These are phyloP conservation scores for Scolecobasidium constrictum DNA, from an alignment of 2,329 filamentous ascomycete species.

Conservation along the genomic window DNA sequence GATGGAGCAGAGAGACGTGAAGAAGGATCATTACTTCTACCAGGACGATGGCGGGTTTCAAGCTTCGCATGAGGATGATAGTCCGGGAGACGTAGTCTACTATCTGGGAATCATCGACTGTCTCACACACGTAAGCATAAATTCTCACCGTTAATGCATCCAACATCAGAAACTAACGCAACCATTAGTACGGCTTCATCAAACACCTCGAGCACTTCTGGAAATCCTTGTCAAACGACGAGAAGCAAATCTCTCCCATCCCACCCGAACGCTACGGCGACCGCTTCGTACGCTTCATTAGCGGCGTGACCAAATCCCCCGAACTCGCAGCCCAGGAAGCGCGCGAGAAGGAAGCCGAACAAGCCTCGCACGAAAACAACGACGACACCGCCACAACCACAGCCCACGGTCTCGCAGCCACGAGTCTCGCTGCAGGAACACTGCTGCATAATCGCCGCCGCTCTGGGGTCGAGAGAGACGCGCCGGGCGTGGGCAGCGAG, in stretches of 20 bases:
- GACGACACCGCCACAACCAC: slow-evolving; percentile 23
- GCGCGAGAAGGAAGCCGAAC: not conserved
- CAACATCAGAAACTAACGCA: not conserved
- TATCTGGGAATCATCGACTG: slow-evolving; percentile 98
- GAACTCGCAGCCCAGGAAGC: slow-evolving; percentile 61
- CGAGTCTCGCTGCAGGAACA: slow-evolving; percentile 18
- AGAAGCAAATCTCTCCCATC: slow-evolving; percentile 82
- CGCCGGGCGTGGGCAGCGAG: slow-evolving; percentile 23
- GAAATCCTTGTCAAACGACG: slow-evolving; percentile 80
- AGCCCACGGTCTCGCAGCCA: slow-evolving; percentile 6
- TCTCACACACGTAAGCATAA: slow-evolving; percentile 75
- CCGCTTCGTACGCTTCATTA: slow-evolving; percentile 86
- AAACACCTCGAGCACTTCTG: slow-evolving; percentile 96
- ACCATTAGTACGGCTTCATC: slow-evolving; percentile 71
- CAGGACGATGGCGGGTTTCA: slow-evolving; percentile 86
- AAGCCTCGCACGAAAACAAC: slow-evolving; percentile 1
- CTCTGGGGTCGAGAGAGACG: slow-evolving; percentile 9
- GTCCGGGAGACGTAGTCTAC: slow-evolving; percentile 82
- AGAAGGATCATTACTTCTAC: slow-evolving; percentile 77
- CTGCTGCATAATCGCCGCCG: too few species aligned
- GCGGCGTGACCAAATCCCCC: slow-evolving; percentile 76
- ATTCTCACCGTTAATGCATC: not conserved
- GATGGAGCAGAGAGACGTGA: slow-evolving; percentile 54
- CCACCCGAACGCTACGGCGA: slow-evolving; percentile 87
- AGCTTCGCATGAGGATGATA: slow-evolving; percentile 84